Percentiles rank a stretch among this genome's conserved stretches.
phyloP scores from a whole-genome alignment of 2,329 filamentous ascomycete species.

The Sclerotinia subarctica region DNA sequence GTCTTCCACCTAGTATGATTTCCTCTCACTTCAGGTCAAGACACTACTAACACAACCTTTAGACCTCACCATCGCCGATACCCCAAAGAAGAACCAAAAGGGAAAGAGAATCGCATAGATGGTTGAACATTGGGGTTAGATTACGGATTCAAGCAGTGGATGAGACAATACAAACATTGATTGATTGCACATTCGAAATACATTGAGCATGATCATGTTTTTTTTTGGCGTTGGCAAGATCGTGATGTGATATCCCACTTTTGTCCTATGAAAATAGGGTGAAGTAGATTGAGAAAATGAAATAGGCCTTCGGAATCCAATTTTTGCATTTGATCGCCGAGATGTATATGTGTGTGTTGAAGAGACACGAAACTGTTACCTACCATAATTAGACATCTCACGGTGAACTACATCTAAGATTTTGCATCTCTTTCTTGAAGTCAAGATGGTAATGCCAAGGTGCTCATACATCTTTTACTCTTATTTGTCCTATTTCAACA shows the following conservation, averaged over 20 bases:
- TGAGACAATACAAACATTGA: conserved; percentile 17
- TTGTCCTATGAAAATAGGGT: background rate
- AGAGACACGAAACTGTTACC: background rate
- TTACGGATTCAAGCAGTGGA: conserved; percentile 19
- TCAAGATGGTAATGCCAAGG: background rate
- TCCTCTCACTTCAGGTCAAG: background rate
- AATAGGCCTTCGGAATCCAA: conserved; percentile 9
- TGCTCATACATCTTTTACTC: background rate
- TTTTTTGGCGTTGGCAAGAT: conserved; percentile 11
- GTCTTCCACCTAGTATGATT: conserved; percentile 87
- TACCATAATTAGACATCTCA: background rate
- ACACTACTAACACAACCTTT: conserved; percentile 24
- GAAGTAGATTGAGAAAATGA: conserved; percentile 5
- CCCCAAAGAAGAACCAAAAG: conserved; percentile 58
- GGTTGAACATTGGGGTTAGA: background rate
- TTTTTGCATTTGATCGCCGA: background rate
- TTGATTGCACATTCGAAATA: conserved; percentile 18
- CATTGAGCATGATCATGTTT: conserved; percentile 6
- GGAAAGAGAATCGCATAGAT: conserved; percentile 39
- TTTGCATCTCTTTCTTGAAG: background rate
- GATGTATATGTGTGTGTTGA: background rate
- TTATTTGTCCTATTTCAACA: background rate
- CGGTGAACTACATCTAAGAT: too few species aligned
- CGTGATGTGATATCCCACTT: conserved; percentile 15
- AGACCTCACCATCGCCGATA: conserved; percentile 58